phyloP scores from a whole-genome alignment of 2,329 filamentous ascomycete species.

The Chaetomium sp. region DNA sequence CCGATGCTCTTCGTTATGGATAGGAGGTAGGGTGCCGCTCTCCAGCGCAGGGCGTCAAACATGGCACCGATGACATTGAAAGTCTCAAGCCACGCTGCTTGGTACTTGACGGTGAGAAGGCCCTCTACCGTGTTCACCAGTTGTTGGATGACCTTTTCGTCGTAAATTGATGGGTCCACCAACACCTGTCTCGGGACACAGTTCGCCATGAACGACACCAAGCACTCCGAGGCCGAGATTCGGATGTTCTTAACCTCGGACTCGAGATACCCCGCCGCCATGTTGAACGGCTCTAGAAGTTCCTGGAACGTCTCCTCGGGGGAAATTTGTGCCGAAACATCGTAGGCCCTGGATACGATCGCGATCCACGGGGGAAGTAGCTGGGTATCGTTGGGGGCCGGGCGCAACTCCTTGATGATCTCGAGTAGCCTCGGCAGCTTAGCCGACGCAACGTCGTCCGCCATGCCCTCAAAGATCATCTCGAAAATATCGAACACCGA shows the following conservation, averaged over 20 bases:
- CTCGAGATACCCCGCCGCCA: conserved; percentile 79
- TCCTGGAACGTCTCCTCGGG: conserved; percentile 91
- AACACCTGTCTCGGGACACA: conserved; percentile 83
- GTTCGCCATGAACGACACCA: conserved; percentile 90
- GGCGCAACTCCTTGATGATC: conserved; percentile 88
- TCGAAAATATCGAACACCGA: conserved; percentile 97
- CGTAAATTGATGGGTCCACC: conserved; percentile 85
- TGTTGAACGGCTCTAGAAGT: conserved; percentile 78
- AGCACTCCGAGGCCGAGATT: conserved; percentile 89
- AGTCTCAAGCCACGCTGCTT: conserved; percentile 91
- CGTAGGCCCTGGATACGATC: conserved; percentile 90
- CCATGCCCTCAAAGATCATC: conserved; percentile 91
- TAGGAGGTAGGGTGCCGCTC: conserved; percentile 74
- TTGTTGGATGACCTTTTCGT: conserved; percentile 86
- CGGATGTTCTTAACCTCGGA: conserved; percentile 91
- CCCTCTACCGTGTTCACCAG: conserved; percentile 72
- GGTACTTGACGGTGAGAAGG: conserved; percentile 85
- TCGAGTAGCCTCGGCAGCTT: conserved; percentile 89
- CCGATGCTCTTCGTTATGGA: conserved; percentile 78
- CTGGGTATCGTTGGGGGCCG: conserved; percentile 90
- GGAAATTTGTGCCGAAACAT: conserved; percentile 85
- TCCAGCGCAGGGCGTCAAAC: conserved; percentile 86
- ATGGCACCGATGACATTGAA: conserved; percentile 86
- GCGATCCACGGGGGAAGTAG: conserved; percentile 96
- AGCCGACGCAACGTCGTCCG: conserved; percentile 79